phyloP scores from a whole-genome alignment of 225 moss, liverwort and hornwort species.

The Antitrichia curtipendula region DNA sequence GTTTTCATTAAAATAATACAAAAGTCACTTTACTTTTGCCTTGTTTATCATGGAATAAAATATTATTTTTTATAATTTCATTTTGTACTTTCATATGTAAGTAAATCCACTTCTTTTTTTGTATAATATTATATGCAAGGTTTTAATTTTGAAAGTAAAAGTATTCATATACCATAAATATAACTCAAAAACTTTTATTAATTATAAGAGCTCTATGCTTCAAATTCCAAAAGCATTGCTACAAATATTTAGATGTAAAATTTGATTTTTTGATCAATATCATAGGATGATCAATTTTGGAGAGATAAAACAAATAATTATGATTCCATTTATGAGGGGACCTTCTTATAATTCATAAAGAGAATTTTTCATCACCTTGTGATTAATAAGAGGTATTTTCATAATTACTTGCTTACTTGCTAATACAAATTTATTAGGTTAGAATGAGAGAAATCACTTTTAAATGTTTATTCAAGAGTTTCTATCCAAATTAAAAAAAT shows the following conservation, averaged over 20 bases:
- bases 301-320: not conserved
- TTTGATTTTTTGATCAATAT: not conserved
- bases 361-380: accelerated
- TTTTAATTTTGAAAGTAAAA: not conserved
- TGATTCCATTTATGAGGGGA: not conserved
- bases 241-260: not conserved
- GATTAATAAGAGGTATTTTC: not conserved
- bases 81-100: not conserved
- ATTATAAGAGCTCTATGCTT: not conserved
- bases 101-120: not conserved
- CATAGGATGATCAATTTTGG: not conserved
- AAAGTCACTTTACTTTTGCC: not conserved
- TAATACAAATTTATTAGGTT: no score
- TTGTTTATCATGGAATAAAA: not conserved
- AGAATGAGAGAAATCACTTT: not conserved
- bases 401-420: not conserved
- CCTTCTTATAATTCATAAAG: not conserved
- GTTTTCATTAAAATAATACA: no score
- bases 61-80: not conserved
- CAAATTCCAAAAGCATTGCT: not conserved
- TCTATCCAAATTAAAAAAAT: accelerated
- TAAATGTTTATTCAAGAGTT: not conserved
- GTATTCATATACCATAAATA: not conserved
- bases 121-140: not conserved
- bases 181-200: not conserved